Evolutionary conservation across 2,329 filamentous ascomycete genomes (phyloP), one percentile per base, ranked within the genome.

Genomic region (Aureobasidium lini): DNA sequence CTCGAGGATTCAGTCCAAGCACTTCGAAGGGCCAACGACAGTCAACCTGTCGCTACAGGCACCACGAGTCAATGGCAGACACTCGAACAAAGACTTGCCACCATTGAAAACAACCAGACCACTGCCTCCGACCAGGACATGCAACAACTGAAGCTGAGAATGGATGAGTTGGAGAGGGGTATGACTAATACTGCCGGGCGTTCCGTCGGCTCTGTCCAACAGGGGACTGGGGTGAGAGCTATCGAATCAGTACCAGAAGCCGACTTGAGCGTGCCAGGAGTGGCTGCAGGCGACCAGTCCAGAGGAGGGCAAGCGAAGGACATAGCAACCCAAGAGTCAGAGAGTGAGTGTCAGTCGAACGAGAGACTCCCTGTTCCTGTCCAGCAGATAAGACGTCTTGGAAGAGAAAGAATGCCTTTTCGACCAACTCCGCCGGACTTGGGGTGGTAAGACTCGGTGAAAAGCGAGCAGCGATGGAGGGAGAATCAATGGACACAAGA

Each of bases 61-160:
- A 15, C 18, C 5, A 18, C 6, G 32, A 57, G 9, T 13, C 56
- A 59, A 29, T 32, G 31, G 37, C 16, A 34, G 8, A 11, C n/a
- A 6, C 32, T 56, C 34, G 43, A 60, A 29, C 46, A 50, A 16
- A 43, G 49, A 36, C 28, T 48, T 29, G 58, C 58, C 44, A 34
- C 42, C 37, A 37, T 48, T 39, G 54, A 57, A 49, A 34, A 54
- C 42, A 43, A 42, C 54, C 50, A 47, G 31, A n/a, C 15, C 8
- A 54, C 6, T 4, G 29, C 1, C 28, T 8, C 28, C 13, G n/a
- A 34, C 16, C 37, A 18, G 34, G 39, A 54, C 29, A 16, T 54
- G 29, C 37, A 54, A 15, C 28, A 43, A 3, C 16, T 54, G 28
- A 54, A 34, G 7, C 11, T 34, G 10, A 54, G 50, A n/a, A 18